A percentile compares a stretch with the other conserved stretches of the same genome.
Evolutionary conservation across 1,284 basidiomycete species (phyloP).

Genomic region (Sporisorium graminicola): DNA sequence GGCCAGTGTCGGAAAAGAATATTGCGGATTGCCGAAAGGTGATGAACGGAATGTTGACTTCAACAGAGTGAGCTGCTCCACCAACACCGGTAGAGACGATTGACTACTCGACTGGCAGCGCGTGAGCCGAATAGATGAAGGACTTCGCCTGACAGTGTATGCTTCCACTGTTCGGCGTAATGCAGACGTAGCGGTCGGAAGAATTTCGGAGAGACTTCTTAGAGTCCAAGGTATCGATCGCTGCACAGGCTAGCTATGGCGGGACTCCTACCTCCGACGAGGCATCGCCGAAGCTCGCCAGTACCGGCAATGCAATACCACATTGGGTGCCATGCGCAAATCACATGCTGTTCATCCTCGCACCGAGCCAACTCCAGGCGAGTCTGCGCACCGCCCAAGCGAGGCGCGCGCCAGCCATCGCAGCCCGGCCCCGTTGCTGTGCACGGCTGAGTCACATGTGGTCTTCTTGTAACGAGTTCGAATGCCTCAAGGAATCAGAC

Average conservation of each 20-base stretch:
- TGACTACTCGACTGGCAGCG: too few species aligned
- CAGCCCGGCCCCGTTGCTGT: too few species aligned
- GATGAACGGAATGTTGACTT: too few species aligned
- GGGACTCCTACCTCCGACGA: slow-evolving; percentile 2
- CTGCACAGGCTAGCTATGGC: neutral
- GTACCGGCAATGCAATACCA: slow-evolving; percentile 13
- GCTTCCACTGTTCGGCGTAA: slow-evolving; percentile 15
- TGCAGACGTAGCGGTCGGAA: slow-evolving; percentile 14
- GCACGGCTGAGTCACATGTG: too few species aligned
- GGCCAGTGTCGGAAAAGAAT: too few species aligned
- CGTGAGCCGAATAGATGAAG: too few species aligned
- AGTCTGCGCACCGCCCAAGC: neutral
- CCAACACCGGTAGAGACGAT: too few species aligned
- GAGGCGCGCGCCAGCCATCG: neutral
- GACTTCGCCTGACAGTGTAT: neutral
- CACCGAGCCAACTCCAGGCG: slow-evolving; percentile 29
- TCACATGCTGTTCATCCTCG: neutral
- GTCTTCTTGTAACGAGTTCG: too few species aligned
- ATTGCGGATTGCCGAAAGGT: too few species aligned
- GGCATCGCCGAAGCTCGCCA: neutral
- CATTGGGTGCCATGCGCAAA: neutral
- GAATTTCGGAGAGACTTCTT: slow-evolving; percentile 26
- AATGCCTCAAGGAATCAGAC: neutral
- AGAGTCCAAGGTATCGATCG: too few species aligned
- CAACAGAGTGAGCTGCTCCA: too few species aligned